phyloP scores from a whole-genome alignment of 208 protist species.

The Crithidia brevicula region DNA sequence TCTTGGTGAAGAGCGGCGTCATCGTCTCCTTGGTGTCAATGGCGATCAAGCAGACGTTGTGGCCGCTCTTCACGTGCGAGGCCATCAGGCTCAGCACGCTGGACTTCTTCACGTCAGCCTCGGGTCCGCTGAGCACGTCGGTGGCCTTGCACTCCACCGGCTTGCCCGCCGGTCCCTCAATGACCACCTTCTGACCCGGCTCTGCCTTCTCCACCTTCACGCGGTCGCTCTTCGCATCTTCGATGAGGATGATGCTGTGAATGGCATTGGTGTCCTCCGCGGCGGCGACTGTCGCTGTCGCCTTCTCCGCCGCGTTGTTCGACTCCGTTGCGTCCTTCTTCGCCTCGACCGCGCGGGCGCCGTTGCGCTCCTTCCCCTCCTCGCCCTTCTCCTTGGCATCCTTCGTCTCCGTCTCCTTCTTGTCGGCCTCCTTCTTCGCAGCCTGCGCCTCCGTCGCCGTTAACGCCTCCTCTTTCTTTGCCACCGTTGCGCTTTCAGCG shows the following conservation, averaged over 20 bases:
- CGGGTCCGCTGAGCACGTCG: slow-evolving; percentile 21
- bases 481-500: too few relatives aligned
- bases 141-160: slow-evolving; percentile 20
- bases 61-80: slow-evolving; percentile 32
- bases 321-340: slow-evolving; percentile 7
- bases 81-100: slow-evolving; percentile 20
- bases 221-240: slow-evolving; percentile 23
- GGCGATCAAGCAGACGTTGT: slow-evolving; percentile 29
- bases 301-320: slow-evolving; percentile 7
- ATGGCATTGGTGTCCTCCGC: slow-evolving; percentile 22
- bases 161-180: slow-evolving; percentile 29
- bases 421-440: slow-evolving; percentile 7
- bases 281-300: background rate
- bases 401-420: background rate
- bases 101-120: slow-evolving; percentile 15
- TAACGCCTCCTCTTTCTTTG: slow-evolving; percentile 3
- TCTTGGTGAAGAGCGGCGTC: slow-evolving; percentile 22
- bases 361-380: background rate
- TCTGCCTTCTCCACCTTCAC: slow-evolving; percentile 28
- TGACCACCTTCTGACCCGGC: slow-evolving; percentile 26
- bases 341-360: background rate
- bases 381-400: background rate
- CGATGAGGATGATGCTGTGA: slow-evolving; percentile 33
- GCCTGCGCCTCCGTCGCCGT: background rate
- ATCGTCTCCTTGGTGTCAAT: slow-evolving; percentile 25